Conservation (phyloP, 257 asterid genomes). For the Solanum pennellii region DNA sequence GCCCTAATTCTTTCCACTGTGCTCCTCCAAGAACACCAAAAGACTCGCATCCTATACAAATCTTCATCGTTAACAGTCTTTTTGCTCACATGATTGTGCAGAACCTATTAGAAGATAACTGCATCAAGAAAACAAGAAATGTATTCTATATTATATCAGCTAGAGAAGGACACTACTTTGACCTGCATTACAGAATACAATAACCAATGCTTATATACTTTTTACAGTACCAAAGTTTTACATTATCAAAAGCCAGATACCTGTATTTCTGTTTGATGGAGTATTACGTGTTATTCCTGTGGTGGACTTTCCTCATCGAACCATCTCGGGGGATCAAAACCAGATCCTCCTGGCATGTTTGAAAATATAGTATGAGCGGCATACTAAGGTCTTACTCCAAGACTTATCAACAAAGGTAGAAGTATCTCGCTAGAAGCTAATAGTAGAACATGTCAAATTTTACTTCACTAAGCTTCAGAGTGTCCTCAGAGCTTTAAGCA, state of each 20-base stretch:
- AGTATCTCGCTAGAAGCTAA: not conserved
- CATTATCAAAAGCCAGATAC: not conserved
- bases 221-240: not conserved
- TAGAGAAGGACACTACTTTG: not conserved
- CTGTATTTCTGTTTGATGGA: not conserved
- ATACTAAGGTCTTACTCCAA: not conserved
- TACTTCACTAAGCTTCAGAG: not conserved
- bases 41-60: not conserved
- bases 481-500: not conserved
- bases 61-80: not conserved
- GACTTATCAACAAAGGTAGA: not conserved
- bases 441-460: not conserved
- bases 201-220: not conserved
- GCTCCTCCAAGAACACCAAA: not conserved
- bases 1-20: not conserved
- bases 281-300: constrained; percentile 8
- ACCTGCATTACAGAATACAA: not conserved
- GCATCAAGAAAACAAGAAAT: not conserved
- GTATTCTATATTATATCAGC: not conserved
- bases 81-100: not conserved
- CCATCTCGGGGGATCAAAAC: constrained; percentile 97
- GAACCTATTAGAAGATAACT: not conserved
- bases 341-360: constrained; percentile 59
- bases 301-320: constrained; percentile 56
- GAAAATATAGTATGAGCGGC: not conserved